Base-by-base conservation (phyloP, 2,329 filamentous ascomycete species). In the Acrocalymma vagum region DNA sequence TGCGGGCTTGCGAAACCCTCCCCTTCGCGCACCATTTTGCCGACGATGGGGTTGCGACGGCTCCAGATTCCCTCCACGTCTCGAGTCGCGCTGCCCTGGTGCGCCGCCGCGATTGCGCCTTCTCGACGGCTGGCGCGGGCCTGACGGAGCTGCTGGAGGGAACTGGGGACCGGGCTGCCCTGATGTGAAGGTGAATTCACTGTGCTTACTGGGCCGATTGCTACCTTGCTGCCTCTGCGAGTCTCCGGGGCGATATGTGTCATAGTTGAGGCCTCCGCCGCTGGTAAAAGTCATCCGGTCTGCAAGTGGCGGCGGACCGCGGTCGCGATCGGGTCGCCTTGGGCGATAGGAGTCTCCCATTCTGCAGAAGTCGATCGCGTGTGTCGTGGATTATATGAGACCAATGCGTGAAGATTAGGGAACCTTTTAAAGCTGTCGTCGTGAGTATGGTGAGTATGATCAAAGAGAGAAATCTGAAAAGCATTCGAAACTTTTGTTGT, bases 131-230 rank as follows among this genome's bases (percentile, higher is more conserved):
- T 21, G 41, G 14, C 47, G 55, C 27, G 53, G 31, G 3, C 44
- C 45, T 32, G 44, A 27, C 11, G 57, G 53, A 6, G 47, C 54
- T 26, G 60, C 32, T 11, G 61, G 60, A 15, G 60, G 58, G 28
- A 70, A 71, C 15, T 52, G 55, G 15, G 60, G 65, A 10, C 45
- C 61, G 22, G 53, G 48, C 3, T 60, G 54, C 9, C 46, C 53
- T 13, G 62, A 58, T 24, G 62, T 52, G 39, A 70, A 72, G 4
- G 61, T 68, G 42, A 72, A 72, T 5, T 69, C 58, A 21, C 48
- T 32, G 13, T 55, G 48, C 24, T 46, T 49, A 33, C 33, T 49
- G 42, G 45, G 46, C 11, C 34, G 36, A 23, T 36, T 39, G 10
- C 39, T 36, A 18, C 22, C 21, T 38, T 50, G 37, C 40, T 55